Base-by-base conservation (phyloP, 768 basidiomycete genomes). In the Inosperma sp. region DNA sequence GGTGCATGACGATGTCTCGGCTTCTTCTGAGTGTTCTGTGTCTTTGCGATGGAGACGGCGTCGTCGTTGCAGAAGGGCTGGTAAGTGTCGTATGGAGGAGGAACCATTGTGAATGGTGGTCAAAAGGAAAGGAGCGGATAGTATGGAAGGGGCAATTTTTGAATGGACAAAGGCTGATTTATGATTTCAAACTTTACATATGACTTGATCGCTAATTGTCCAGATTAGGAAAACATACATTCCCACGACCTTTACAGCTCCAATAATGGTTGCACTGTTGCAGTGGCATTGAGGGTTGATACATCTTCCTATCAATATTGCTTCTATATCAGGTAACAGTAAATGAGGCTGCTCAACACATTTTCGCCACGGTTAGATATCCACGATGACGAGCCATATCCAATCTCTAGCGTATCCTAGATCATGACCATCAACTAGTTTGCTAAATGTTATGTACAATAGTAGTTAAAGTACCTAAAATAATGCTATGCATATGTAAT, bases 1-100 rank as follows among this genome's bases (percentile, higher is more conserved):
- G 83, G 80, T 30, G 80, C 79, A 61, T 89, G 88, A 41, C 88
- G 80, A 68, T 88, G 85, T 56, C 88, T 78, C 40, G 87, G 84
- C 63, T 89, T 88, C 79, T 88, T 88, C 58, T 73, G 54, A 54
- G 59, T 58, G 56, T 50, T 59, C 51, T 36, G 51, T 31, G 51
- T 41, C 27, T 57, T 52, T 26, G 52, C 54, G 51, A 59, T 68
- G 56, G 65, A 51, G 52, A 66, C 43, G 50, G 59, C 57, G 46
- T 58, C 54, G 31, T 56, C 29, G 40, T 55, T 54, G 46, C 51
- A 51, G 23, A 56, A 59, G 22, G 55, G 51, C 36, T 59, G 65
- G 59, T 61, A 60, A 61, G 52, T 40, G 54, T 63, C 60, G 54
- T 62, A 60, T 55, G 67, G 57, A 45, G 50, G 39, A 35, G 57